These are phyloP conservation scores for Quercus mongolica DNA, from an alignment of 306 rosid genomes.

Conservation along the genomic window DNA sequence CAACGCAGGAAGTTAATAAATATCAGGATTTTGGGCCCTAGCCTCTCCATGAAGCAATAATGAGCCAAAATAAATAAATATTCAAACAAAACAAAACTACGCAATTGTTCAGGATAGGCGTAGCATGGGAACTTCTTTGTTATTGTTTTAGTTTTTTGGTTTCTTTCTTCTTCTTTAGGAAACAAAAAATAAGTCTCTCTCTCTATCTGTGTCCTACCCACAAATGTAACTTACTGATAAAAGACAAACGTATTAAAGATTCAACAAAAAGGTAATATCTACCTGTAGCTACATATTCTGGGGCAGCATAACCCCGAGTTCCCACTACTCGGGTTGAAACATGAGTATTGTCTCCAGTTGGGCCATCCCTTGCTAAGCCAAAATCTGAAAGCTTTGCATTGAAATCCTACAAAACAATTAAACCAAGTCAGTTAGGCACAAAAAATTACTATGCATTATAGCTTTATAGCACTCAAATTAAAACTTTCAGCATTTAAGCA, in stretches of 20 bases:
- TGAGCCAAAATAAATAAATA: not conserved
- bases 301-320: constrained; percentile 96
- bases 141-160: not conserved
- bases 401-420: constrained; percentile 55
- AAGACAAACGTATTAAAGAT: not conserved
- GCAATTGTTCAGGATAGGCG: not conserved
- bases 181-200: not conserved
- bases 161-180: not conserved
- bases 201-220: not conserved
- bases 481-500: constrained; percentile 7
- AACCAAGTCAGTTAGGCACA: constrained; percentile 18
- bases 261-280: constrained; percentile 11
- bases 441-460: not conserved
- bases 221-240: not conserved
- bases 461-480: constrained; percentile 2
- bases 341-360: constrained; percentile 93
- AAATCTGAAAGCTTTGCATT: constrained; percentile 85
- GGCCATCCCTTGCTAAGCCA: constrained; percentile 98
- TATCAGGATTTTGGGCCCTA: not conserved
- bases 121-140: not conserved
- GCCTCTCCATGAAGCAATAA: not conserved
- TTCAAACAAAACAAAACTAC: not conserved
- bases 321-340: constrained; percentile 90
- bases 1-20: not conserved
- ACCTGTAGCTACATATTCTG: constrained; percentile 97